Evolutionary conservation across 768 basidiomycete species (phyloP).

Genomic region (Mrakia frigida): DNA sequence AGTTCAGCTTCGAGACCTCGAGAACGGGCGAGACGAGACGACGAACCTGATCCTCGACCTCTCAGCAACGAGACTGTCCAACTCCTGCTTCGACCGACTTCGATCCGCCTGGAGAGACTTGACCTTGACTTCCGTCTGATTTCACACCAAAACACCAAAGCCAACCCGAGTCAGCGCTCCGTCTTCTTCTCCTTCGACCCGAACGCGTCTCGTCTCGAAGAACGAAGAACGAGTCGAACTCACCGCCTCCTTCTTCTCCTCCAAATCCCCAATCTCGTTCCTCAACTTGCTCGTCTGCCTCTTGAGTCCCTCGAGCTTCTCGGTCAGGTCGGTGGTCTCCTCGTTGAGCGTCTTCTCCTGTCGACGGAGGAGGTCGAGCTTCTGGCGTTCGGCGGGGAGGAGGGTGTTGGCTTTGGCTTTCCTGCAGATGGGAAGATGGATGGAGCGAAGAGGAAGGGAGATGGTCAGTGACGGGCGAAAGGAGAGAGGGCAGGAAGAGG

Average conservation of each 20-base stretch:
- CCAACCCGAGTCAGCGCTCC: too few relatives aligned
- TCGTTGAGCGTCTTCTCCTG: conserved; percentile 63
- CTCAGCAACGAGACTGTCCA: conserved; percentile 82
- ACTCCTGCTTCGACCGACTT: conserved; percentile 62
- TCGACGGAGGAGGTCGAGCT: conserved; percentile 69
- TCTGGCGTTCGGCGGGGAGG: conserved; percentile 81
- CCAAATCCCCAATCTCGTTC: conserved; percentile 41
- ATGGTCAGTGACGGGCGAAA: background rate
- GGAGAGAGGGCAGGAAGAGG: background rate
- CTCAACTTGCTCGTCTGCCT: conserved; percentile 53
- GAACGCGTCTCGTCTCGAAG: too few relatives aligned
- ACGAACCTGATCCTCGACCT: conserved; percentile 68
- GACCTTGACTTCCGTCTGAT: conserved; percentile 54
- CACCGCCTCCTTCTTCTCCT: conserved; percentile 59
- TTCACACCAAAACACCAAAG: too few relatives aligned
- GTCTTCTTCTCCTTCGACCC: too few relatives aligned
- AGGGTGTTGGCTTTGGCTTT: conserved; percentile 72
- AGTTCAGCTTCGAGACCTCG: background rate
- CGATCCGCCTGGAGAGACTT: conserved; percentile 54
- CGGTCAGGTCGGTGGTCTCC: conserved; percentile 53
- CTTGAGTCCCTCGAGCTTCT: conserved; percentile 62
- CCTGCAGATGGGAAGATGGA: conserved; percentile 46
- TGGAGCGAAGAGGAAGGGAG: background rate
- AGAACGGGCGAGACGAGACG: background rate
- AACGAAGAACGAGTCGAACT: conserved; percentile 27